phyloP scores from a whole-genome alignment of 768 basidiomycete species.

The Myochromella boudieri region DNA sequence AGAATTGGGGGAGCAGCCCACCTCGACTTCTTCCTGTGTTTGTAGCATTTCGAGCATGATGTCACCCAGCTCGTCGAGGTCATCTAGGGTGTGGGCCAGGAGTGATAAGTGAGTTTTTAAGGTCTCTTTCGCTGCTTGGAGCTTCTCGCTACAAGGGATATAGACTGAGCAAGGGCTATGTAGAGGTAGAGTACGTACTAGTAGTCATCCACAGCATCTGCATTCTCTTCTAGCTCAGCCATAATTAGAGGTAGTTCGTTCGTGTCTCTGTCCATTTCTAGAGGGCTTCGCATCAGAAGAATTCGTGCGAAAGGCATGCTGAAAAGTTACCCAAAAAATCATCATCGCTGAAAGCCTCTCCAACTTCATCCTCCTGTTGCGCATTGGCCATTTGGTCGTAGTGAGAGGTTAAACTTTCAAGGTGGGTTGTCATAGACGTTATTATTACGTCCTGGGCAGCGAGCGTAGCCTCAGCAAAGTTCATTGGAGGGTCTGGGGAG shows the following conservation, averaged over 20 bases:
- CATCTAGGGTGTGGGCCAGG: conserved; percentile 51
- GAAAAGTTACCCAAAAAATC: conserved; percentile 59
- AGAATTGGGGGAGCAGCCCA: conserved; percentile 23
- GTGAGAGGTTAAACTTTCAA: conserved; percentile 73
- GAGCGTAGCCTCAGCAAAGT: conserved; percentile 47
- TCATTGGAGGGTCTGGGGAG: conserved; percentile 11
- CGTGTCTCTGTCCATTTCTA: conserved; percentile 82
- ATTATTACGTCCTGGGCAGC: conserved; percentile 56
- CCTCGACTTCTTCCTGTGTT: conserved; percentile 69
- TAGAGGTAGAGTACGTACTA: conserved; percentile 44
- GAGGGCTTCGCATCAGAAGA: background rate
- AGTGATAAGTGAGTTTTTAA: conserved; percentile 49
- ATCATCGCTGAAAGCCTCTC: conserved; percentile 63
- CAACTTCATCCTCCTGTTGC: conserved; percentile 65
- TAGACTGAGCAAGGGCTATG: conserved; percentile 1
- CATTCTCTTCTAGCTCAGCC: conserved; percentile 63
- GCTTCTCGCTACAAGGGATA: conserved; percentile 41
- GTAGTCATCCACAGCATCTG: conserved; percentile 48
- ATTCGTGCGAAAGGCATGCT: background rate
- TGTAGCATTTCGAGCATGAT: conserved; percentile 80
- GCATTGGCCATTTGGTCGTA: conserved; percentile 77
- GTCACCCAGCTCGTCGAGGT: conserved; percentile 75
- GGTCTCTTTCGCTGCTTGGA: conserved; percentile 42
- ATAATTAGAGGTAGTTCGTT: conserved; percentile 77
- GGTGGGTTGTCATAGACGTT: conserved; percentile 66